Percentiles rank a stretch among this genome's conserved stretches.
Conservation (phyloP, 2,329 filamentous ascomycete genomes). For the Penicillium fuscoglaucum region DNA sequence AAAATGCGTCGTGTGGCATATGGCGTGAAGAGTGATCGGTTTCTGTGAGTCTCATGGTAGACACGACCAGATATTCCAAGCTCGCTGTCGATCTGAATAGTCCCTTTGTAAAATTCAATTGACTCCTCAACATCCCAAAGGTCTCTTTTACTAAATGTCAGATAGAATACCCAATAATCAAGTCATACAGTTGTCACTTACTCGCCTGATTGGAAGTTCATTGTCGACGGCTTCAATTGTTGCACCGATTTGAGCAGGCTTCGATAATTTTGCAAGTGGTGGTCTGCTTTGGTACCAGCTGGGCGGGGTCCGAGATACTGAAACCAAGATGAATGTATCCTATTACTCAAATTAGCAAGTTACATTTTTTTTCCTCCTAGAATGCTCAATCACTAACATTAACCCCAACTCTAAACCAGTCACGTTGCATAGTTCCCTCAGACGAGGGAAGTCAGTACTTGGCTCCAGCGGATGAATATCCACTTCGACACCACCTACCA, state of each 20-base stretch:
- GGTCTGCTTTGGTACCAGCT: neutral
- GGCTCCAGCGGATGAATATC: neutral
- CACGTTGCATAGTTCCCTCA: neutral
- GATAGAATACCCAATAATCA: neutral
- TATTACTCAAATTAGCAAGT: neutral
- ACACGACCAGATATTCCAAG: neutral
- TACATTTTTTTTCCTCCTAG: neutral
- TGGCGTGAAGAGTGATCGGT: neutral
- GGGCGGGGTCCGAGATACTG: neutral
- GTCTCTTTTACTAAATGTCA: neutral
- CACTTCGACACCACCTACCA: neutral
- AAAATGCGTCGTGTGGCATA: neutral
- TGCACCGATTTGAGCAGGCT: neutral
- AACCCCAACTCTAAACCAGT: neutral
- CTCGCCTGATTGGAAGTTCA: neutral
- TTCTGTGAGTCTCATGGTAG: neutral
- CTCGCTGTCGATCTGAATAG: neutral
- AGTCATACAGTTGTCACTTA: neutral
- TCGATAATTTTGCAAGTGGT: neutral
- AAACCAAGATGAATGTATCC: neutral
- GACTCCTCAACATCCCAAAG: neutral
- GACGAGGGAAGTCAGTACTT: neutral
- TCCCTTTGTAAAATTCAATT: neutral
- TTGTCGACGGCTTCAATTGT: neutral
- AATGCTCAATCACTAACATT: neutral